phyloP scores from a whole-genome alignment of 2,329 filamentous ascomycete species.

The Myriosclerotinia curreyana region DNA sequence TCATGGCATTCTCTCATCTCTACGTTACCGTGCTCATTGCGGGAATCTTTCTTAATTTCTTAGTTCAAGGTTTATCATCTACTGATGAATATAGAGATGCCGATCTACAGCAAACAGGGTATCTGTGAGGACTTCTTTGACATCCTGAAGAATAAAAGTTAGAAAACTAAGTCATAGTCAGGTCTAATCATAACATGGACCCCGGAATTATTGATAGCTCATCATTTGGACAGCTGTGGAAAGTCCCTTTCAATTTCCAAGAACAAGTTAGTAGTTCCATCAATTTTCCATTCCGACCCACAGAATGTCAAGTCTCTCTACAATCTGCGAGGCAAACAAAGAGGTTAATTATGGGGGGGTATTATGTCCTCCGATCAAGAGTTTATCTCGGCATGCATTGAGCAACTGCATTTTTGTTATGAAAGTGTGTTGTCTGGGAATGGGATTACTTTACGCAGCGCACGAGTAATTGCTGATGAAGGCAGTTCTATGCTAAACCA shows the following conservation, averaged over 20 bases:
- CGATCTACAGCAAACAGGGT: constrained; percentile 16
- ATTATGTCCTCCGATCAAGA: background rate
- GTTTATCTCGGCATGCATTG: background rate
- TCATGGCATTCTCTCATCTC: background rate
- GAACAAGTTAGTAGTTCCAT: constrained; percentile 7
- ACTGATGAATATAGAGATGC: constrained; percentile 20
- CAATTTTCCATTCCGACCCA: background rate
- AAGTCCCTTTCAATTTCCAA: constrained; percentile 37
- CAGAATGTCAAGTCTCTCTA: background rate
- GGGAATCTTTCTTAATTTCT: background rate
- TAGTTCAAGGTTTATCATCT: background rate
- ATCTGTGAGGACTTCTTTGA: background rate
- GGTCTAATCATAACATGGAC: constrained; percentile 59
- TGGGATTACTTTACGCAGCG: constrained; percentile 21
- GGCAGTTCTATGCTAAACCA: constrained; percentile 53
- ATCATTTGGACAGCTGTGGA: constrained; percentile 56
- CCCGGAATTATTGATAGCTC: constrained; percentile 54
- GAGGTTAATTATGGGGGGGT: background rate
- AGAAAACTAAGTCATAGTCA: background rate
- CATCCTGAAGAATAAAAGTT: background rate
- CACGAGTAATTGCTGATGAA: constrained; percentile 47
- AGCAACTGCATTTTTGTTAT: background rate
- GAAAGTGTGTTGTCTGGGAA: background rate
- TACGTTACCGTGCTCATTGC: background rate
- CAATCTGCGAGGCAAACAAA: background rate